These are phyloP conservation scores for Microsporum ferrugineum DNA, from an alignment of 2,329 filamentous ascomycete species.

Conservation along the genomic window DNA sequence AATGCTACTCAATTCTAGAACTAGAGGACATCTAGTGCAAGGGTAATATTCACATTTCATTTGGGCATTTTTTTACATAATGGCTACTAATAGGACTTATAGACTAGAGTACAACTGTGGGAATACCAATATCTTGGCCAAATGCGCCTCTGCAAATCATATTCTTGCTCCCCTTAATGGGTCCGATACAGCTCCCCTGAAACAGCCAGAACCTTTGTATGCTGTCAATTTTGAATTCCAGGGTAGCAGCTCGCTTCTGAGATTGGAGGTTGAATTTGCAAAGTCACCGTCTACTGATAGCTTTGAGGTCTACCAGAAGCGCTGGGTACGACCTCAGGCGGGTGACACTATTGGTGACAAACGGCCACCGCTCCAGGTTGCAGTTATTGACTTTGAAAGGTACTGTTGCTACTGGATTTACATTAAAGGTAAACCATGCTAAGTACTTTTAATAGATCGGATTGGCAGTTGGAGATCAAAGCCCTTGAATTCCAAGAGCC, in stretches of 20 bases:
- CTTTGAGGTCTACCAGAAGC: conserved; percentile 25
- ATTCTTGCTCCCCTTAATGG: conserved; percentile 22
- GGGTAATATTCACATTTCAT: conserved; percentile 20
- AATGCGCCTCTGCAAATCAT: conserved; percentile 21
- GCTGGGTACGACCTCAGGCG: conserved; percentile 26
- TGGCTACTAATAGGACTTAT: not conserved
- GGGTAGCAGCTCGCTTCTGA: conserved; percentile 22
- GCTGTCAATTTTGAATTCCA: conserved; percentile 34
- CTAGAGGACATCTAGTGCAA: conserved; percentile 28
- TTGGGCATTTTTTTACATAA: not conserved
- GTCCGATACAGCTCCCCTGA: conserved; percentile 15
- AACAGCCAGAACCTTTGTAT: conserved; percentile 23
- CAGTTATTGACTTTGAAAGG: conserved; percentile 29
- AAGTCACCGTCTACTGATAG: conserved; percentile 21
- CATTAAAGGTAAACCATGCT: not conserved
- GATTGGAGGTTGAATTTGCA: conserved; percentile 29
- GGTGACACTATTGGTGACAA: conserved; percentile 16
- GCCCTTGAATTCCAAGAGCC: conserved; percentile 27
- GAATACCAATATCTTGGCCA: conserved; percentile 21
- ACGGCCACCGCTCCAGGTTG: conserved; percentile 25
- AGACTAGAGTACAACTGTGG: conserved; percentile 19
- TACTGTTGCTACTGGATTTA: conserved; percentile 9
- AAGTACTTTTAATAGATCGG: conserved; percentile 21
- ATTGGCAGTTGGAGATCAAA: conserved; percentile 34
- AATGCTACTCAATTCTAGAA: conserved; percentile 29